Evolutionary conservation across 208 protist genomes (phyloP), one percentile per base, ranked within the genome.

Genomic region (Crithidia expoeki): DNA sequence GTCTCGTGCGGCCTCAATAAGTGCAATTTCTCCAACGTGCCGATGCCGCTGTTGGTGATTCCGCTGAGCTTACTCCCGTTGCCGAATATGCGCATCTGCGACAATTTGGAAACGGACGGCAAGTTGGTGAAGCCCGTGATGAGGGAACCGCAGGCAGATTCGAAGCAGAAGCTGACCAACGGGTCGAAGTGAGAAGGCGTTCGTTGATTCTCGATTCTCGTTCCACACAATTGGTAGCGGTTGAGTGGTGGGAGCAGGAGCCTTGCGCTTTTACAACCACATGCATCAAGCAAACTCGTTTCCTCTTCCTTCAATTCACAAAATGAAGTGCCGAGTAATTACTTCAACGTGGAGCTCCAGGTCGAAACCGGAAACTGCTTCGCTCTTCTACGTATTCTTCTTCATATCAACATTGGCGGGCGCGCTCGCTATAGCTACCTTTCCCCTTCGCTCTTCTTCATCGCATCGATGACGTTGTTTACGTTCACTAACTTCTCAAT

Each of bases 21-120:
- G 17, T 92, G 84, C 72, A 82, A 92, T 66, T 94, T 89, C 72
- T 63, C 28, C 56, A 88, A 92, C 66, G 57, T 92, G 27, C 74
- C 72, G 60, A 76, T 58, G 74, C 63, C 92, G 14, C 62, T 86
- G 38, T 21, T 91, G 5, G 64, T 73, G 14, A 83, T 94, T 21
- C 84, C 86, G 19, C 71, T 90, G 16, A 84, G 79, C 51, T 86
- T 84, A 47, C 52, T 92, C 21, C 74, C 92, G 28, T 68, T 94
- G 27, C 89, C 89, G 1, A 47, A 25, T 25, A 74, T 77, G 21
- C 80, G 81, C 66, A 76, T 90, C 32, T 84, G 80, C 59, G 80
- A 90, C 51, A 73, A 86, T 11, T 61, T 86, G 36, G 84, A 89
- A 46, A 42, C 71, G 12, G 65, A 86, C 53, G 84, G 80, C 33